phyloP scores from a whole-genome alignment of 1,284 basidiomycete species.

The Ceratobasidium sp. region DNA sequence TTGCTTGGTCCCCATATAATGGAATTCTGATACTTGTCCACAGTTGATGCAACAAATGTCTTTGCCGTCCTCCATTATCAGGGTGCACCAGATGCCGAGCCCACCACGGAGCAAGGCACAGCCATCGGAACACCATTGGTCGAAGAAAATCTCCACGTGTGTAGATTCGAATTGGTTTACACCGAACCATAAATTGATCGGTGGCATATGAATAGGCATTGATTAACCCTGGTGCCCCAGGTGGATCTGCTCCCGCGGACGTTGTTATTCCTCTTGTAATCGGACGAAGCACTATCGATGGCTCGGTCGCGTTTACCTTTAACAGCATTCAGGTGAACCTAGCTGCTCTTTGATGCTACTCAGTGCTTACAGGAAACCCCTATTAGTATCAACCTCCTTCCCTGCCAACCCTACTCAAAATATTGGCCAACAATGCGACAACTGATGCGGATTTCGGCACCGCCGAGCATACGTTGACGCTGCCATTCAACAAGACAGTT shows the following conservation, averaged over 20 bases:
- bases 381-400: constrained; percentile 12
- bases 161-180: not conserved
- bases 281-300: constrained; percentile 9
- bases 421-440: constrained; percentile 17
- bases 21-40: not conserved
- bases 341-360: not conserved
- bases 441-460: constrained; percentile 5
- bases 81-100: constrained; percentile 23
- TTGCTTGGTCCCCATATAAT: not conserved
- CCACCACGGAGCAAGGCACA: constrained; percentile 32
- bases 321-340: constrained; percentile 3
- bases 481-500: constrained; percentile 10
- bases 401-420: constrained; percentile 24
- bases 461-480: constrained; percentile 11
- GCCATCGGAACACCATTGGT: constrained; percentile 8
- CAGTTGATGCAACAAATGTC: constrained; percentile 32
- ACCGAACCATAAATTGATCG: not conserved
- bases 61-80: constrained; percentile 31
- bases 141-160: constrained; percentile 23
- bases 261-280: not conserved
- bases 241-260: constrained; percentile 24
- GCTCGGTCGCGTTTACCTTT: not conserved
- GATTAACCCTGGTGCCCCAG: constrained; percentile 28
- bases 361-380: not conserved
- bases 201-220: constrained; percentile 23